Evolutionary conservation across 306 rosid species (phyloP).

Genomic region (Chamaecrista fasciculata): DNA sequence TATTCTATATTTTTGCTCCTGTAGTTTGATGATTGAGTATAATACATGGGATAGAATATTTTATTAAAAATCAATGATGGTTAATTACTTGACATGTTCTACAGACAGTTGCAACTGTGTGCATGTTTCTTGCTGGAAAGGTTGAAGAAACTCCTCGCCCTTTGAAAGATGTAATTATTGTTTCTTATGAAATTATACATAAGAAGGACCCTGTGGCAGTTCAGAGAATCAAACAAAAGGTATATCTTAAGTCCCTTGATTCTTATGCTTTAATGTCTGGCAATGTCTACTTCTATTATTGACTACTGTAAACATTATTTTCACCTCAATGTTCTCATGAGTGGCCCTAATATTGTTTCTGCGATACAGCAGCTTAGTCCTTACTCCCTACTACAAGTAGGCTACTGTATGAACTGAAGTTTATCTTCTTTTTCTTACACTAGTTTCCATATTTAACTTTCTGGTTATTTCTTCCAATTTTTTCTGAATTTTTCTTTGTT

Average conservation of each 20-base stretch:
- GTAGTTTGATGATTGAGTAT: constrained; percentile 1
- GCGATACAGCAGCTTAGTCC: constrained; percentile 11
- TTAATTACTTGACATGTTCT: constrained; percentile 36
- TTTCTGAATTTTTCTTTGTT: neutral
- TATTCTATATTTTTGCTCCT: neutral
- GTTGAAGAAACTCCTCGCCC: constrained; percentile 99
- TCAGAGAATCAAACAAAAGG: constrained; percentile 94
- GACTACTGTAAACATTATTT: no score
- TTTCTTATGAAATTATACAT: constrained; percentile 85
- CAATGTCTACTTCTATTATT: constrained; percentile 15
- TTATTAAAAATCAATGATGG: constrained; percentile 18
- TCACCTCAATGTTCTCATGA: neutral
- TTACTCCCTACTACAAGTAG: constrained; percentile 2
- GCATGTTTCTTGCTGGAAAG: constrained; percentile 99
- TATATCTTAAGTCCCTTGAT: constrained; percentile 24
- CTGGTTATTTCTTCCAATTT: constrained; percentile 4
- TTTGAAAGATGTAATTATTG: constrained; percentile 84
- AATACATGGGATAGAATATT: constrained; percentile 16
- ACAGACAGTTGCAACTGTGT: constrained; percentile 90
- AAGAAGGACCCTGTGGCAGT: constrained; percentile 88
- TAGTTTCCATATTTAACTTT: neutral
- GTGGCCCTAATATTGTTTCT: neutral
- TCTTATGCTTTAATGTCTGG: constrained; percentile 3
- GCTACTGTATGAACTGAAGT: constrained; percentile 6
- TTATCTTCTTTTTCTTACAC: neutral